phyloP scores from a whole-genome alignment of 805 yeast genomes.

The Candida ipomoeae region DNA sequence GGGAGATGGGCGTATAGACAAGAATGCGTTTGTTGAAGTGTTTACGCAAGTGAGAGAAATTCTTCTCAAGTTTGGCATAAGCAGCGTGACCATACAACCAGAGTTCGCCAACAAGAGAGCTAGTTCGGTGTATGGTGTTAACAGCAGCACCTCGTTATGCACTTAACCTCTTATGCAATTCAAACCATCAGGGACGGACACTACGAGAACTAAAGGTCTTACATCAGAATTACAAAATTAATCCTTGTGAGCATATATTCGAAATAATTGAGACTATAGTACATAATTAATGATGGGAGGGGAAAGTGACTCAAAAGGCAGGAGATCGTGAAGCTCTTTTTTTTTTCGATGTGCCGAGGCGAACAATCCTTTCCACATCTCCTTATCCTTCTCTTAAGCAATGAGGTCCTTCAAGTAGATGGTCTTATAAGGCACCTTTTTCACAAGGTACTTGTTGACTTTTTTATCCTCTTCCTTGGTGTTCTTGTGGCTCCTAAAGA shows the following conservation, averaged over 20 bases:
- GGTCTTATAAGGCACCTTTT: slow-evolving; percentile 22
- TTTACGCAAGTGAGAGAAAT: slow-evolving; percentile 75
- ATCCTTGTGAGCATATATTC: neutral
- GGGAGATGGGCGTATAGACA: slow-evolving; percentile 47
- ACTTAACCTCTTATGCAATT: neutral
- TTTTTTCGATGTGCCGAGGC: slow-evolving; percentile 10
- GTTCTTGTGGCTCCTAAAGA: neutral
- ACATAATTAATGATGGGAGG: slow-evolving; percentile 1
- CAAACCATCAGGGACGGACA: neutral
- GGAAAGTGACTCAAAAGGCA: neutral
- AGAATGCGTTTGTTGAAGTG: slow-evolving; percentile 50
- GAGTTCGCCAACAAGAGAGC: slow-evolving; percentile 51
- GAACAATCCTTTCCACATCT: slow-evolving; percentile 6
- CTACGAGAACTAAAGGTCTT: neutral
- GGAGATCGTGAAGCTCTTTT: slow-evolving; percentile 1
- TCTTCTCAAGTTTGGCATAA: slow-evolving; percentile 80
- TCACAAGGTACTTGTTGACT: slow-evolving; percentile 26
- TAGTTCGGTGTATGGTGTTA: slow-evolving; percentile 27
- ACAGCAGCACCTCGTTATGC: slow-evolving; percentile 18
- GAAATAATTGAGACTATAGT: neutral
- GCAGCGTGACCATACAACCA: slow-evolving; percentile 94
- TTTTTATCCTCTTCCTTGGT: slow-evolving; percentile 8
- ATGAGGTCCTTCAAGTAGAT: slow-evolving; percentile 16
- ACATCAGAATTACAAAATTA: neutral
- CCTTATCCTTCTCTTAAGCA: neutral